Conservation (phyloP, 306 rosid genomes). For the Notholithocarpus densiflorus region DNA sequence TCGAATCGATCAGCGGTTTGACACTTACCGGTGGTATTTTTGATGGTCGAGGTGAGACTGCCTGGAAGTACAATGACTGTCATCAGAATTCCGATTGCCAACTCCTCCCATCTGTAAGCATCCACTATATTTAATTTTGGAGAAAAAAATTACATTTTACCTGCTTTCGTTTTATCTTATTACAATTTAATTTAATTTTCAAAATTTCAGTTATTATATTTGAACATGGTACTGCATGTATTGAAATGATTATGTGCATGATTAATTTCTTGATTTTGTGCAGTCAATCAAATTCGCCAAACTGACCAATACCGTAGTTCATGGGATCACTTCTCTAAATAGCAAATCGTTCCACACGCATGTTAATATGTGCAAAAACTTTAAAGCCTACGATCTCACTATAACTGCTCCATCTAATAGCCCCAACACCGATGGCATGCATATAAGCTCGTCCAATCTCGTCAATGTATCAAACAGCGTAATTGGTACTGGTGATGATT, state of each 20-base stretch:
- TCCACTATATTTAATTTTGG: no score
- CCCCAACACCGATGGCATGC: constrained; percentile 85
- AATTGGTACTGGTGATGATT: constrained; percentile 75
- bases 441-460: constrained; percentile 28
- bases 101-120: constrained; percentile 49
- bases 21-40: constrained; percentile 54
- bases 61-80: constrained; percentile 44
- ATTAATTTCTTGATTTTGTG: constrained; percentile 13
- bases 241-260: background rate
- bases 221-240: no score
- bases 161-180: no score
- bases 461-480: constrained; percentile 30
- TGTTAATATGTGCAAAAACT: constrained; percentile 18
- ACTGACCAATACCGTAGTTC: constrained; percentile 35
- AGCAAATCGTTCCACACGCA: constrained; percentile 56
- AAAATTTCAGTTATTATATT: no score
- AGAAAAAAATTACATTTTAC: no score
- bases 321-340: constrained; percentile 47
- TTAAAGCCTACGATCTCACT: constrained; percentile 24
- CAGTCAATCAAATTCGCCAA: constrained; percentile 47
- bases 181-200: no score
- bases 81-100: constrained; percentile 8
- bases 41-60: constrained; percentile 57
- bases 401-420: constrained; percentile 53
- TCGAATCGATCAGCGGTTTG: constrained; percentile 33